Conservation (phyloP, 2,329 filamentous ascomycete genomes). For the Lasiodiplodia citricola region DNA sequence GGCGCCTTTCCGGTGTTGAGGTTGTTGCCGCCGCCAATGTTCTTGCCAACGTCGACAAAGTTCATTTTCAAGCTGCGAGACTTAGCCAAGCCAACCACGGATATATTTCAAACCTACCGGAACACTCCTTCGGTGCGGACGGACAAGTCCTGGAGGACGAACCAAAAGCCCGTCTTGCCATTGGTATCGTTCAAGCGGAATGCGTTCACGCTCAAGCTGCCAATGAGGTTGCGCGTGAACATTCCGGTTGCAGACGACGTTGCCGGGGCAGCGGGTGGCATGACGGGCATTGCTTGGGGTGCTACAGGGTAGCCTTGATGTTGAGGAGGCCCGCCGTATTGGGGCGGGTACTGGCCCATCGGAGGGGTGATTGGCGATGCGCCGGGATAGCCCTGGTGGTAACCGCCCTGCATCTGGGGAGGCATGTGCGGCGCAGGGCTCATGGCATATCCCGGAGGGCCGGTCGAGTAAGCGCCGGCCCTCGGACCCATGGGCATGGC, state of each 20-base stretch:
- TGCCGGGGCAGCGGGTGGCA: conserved; percentile 30
- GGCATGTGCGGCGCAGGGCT: conserved; percentile 17
- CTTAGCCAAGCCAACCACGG: conserved; percentile 27
- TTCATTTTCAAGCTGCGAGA: conserved; percentile 65
- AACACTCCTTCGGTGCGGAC: conserved; percentile 92
- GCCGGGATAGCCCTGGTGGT: conserved; percentile 15
- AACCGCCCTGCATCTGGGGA: conserved; percentile 14
- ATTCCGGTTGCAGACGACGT: conserved; percentile 71
- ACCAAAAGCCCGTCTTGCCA: conserved; percentile 90
- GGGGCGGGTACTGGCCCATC: conserved; percentile 25
- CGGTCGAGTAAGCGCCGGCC: conserved; percentile 5
- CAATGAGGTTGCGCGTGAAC: conserved; percentile 95
- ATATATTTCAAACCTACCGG: conserved; percentile 61
- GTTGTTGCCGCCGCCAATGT: conserved; percentile 44
- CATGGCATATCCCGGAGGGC: conserved; percentile 6
- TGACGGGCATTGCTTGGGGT: conserved; percentile 12
- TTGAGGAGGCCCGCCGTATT: conserved; percentile 26
- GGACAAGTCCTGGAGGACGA: conserved; percentile 92
- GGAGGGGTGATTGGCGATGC: conserved; percentile 23
- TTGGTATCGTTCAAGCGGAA: conserved; percentile 80
- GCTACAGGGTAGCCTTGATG: conserved; percentile 18
- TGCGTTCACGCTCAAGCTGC: conserved; percentile 86
- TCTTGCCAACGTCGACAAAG: conserved; percentile 82
- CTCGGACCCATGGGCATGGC: conserved; percentile 9
- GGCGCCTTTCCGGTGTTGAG: conserved; percentile 79